Evolutionary conservation across 306 rosid species (phyloP), one percentile per base, ranked within the genome.

Genomic region (Inga oerstediana): DNA sequence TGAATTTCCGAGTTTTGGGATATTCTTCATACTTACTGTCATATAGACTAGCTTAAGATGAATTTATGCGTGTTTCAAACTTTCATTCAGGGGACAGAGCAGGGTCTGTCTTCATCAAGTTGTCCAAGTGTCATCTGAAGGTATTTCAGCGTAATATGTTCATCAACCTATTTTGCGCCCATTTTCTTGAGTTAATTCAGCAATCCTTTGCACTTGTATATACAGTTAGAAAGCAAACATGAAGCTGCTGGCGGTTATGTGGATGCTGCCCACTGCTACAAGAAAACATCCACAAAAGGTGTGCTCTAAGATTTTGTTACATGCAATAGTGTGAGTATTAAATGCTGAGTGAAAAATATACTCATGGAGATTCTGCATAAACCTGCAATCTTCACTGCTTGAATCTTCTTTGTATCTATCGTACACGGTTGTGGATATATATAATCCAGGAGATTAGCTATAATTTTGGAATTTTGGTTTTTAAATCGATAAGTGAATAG

Each of bases 171-270:
- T 46, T 78, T 65, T 14, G 51, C 35, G 77, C 19, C 4, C 1
- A 46, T 59, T 15, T 64, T 45, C 34, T 82, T 62, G 62, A 10
- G 9, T 83, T 79, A 78, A 59, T 65, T 58, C 32, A 32, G 30
- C 17, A 20, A 51, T 43, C 35, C 13, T 56, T 46, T 86, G 71
- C 17, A 70, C 73, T 86, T 54, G 10, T 79, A 2, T 71, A 27
- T 56, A 48, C 84, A 89, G 92, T 43, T 79, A 15, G 90, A 85
- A 81, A 89, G 83, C 86, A 87, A 87, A 78, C 41, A 87, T 79
- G 88, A 89, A 85, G 90, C 92, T 78, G 92, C 90, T 37, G 82
- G 77, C 75, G 90, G 89, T 81, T 89, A 87, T 81, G 90, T 79
- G 24, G 84, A 59, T 76, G 92, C 89, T 83, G 88, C 82, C 2